These are phyloP conservation scores for Globisporangium splendens DNA, from an alignment of 352 stramenopile species.

Conservation along the genomic window DNA sequence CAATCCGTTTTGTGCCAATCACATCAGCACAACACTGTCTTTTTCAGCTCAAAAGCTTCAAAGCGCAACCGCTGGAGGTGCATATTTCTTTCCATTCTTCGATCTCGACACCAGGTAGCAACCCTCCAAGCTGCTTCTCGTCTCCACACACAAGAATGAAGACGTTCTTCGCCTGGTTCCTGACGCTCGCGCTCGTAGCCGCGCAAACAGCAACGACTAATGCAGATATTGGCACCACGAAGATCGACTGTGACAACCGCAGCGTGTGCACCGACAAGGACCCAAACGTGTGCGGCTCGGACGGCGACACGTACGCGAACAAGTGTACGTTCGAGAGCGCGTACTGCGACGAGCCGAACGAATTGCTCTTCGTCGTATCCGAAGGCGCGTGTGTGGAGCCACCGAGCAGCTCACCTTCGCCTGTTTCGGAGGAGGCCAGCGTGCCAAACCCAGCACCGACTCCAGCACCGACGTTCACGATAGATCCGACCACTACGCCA, in stretches of 20 bases:
- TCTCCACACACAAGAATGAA: constrained; percentile 1
- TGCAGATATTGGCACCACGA: no score
- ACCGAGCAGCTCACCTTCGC: constrained; percentile 2
- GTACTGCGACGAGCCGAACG: constrained; percentile 25
- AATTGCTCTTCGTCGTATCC: constrained; percentile 21
- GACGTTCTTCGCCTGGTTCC: neutral
- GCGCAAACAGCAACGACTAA: neutral
- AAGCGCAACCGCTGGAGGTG: no score
- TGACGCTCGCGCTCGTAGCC: constrained; percentile 1
- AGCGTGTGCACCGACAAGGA: constrained; percentile 21
- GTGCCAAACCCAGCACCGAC: constrained; percentile 1
- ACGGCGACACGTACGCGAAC: constrained; percentile 53
- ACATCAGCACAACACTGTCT: no score
- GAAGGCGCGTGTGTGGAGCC: constrained; percentile 18
- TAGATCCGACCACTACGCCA: constrained; percentile 1
- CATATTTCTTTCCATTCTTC: neutral
- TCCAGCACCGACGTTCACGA: constrained; percentile 1
- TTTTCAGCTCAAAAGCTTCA: no score
- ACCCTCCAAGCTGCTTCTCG: neutral
- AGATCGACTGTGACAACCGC: constrained; percentile 4
- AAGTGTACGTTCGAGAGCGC: constrained; percentile 41
- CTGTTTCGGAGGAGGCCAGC: neutral
- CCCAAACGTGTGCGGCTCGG: constrained; percentile 49
- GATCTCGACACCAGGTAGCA: neutral
- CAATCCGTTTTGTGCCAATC: no score